phyloP scores from a whole-genome alignment of 2,329 filamentous ascomycete species.

The Alternaria sp. region DNA sequence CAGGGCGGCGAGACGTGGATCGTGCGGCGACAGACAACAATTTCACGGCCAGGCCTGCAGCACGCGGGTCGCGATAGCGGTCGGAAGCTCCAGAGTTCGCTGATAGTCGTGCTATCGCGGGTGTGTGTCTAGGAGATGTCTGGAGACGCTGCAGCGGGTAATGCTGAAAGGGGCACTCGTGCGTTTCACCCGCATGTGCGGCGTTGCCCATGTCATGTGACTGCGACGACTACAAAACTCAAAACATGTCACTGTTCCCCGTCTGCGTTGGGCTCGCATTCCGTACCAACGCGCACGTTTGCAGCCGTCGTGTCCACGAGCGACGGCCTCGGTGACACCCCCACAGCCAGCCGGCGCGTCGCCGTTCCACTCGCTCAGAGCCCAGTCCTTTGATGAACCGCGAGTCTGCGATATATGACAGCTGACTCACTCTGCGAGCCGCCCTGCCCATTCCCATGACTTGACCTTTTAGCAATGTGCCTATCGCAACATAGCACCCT shows the following conservation, averaged over 20 bases:
- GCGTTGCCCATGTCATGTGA: constrained; percentile 14
- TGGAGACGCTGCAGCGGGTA: constrained; percentile 10
- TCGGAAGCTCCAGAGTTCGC: neutral
- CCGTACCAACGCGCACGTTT: neutral
- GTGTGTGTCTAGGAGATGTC: constrained; percentile 13
- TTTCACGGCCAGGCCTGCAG: constrained; percentile 11
- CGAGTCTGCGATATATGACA: constrained; percentile 12
- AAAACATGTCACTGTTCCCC: neutral
- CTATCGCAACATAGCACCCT: neutral
- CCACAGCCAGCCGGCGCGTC: constrained; percentile 10
- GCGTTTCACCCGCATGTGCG: constrained; percentile 16
- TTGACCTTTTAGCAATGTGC: constrained; percentile 9
- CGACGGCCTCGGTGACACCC: constrained; percentile 7
- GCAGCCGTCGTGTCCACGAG: neutral
- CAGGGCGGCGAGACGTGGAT: constrained; percentile 9
- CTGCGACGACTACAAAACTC: neutral
- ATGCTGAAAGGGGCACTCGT: constrained; percentile 30
- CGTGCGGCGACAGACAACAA: constrained; percentile 8
- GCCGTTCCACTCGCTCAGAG: constrained; percentile 15
- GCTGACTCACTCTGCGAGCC: constrained; percentile 10
- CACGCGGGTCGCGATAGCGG: neutral
- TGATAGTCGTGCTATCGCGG: constrained; percentile 12
- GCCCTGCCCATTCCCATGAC: constrained; percentile 1
- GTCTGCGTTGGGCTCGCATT: constrained; percentile 2
- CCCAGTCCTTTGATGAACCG: constrained; percentile 6